Percentiles rank a stretch among this genome's conserved stretches.
These are phyloP conservation scores for Naganishia sp. DNA, from an alignment of 1,284 basidiomycete genomes.

Conservation along the genomic window DNA sequence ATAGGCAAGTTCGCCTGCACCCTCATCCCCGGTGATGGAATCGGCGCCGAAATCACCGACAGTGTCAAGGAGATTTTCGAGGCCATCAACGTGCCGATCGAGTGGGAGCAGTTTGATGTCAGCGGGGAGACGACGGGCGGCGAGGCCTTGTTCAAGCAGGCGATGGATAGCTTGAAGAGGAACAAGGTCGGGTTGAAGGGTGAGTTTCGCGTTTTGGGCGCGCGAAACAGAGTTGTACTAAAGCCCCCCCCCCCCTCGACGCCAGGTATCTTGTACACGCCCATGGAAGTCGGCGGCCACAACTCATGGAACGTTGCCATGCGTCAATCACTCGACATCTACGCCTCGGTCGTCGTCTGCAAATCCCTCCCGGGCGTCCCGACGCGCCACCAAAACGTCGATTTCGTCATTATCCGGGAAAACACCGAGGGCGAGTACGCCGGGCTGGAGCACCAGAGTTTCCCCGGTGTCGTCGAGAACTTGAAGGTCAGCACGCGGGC, in stretches of 20 bases:
- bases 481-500: conserved; percentile 95
- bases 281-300: conserved; percentile 92
- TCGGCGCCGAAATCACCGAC: conserved; percentile 95
- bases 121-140: conserved; percentile 93
- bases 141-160: conserved; percentile 94
- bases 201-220: conserved; percentile 52
- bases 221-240: neutral
- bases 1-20: conserved; percentile 65
- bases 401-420: conserved; percentile 99
- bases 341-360: conserved; percentile 97
- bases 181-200: conserved; percentile 99
- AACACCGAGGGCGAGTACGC: conserved; percentile 99
- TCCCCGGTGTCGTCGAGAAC: conserved; percentile 97
- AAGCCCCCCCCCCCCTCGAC: neutral
- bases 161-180: conserved; percentile 93
- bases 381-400: conserved; percentile 93
- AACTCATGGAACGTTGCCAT: conserved; percentile 99
- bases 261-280: conserved; percentile 95
- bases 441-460: conserved; percentile 96
- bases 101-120: conserved; percentile 97
- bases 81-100: conserved; percentile 94
- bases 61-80: conserved; percentile 99
- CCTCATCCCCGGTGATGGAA: conserved; percentile 93
- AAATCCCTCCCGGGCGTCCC: conserved; percentile 97
- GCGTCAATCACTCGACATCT: conserved; percentile 99